phyloP scores from a whole-genome alignment of 768 basidiomycete genomes.

The Peribolospora kevripleyi region DNA sequence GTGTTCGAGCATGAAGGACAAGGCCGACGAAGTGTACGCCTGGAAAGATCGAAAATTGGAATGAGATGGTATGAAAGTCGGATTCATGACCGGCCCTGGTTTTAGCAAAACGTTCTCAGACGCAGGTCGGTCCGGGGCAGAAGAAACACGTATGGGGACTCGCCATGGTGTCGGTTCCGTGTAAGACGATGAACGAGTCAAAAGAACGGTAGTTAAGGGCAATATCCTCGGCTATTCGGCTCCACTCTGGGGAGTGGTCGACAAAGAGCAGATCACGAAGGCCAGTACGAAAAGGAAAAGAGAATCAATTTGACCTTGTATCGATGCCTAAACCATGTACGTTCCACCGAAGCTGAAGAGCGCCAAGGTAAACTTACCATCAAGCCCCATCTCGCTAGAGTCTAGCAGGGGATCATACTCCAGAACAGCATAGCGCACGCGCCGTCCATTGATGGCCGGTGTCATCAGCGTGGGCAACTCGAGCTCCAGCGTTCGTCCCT shows the following conservation, averaged over 20 bases:
- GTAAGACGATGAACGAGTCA: conserved; percentile 73
- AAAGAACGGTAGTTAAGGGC: conserved; percentile 67
- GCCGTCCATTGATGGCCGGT: conserved; percentile 4
- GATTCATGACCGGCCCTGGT: too few species aligned
- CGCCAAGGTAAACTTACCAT: conserved; percentile 26
- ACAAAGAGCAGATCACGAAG: not conserved
- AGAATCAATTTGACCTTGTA: not conserved
- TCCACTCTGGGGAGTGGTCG: conserved; percentile 39
- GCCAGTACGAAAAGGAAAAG: conserved; percentile 1
- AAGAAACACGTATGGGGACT: conserved; percentile 3
- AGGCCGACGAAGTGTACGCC: conserved; percentile 53
- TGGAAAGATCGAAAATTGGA: not conserved
- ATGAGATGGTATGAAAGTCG: not conserved
- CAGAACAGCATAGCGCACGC: conserved; percentile 7
- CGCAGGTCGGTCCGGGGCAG: too few species aligned
- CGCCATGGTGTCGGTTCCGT: conserved; percentile 65
- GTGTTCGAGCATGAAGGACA: conserved; percentile 77
- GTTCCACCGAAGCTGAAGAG: conserved; percentile 1
- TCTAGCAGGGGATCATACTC: conserved; percentile 75
- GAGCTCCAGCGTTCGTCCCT: not conserved
- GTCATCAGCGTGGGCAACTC: not conserved
- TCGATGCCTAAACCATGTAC: not conserved
- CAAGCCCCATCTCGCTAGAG: conserved; percentile 66
- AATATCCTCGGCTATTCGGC: conserved; percentile 70
- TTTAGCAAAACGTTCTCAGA: too few species aligned